These are phyloP conservation scores for Leishmania arabica DNA, from an alignment of 208 protist species.

Conservation along the genomic window DNA sequence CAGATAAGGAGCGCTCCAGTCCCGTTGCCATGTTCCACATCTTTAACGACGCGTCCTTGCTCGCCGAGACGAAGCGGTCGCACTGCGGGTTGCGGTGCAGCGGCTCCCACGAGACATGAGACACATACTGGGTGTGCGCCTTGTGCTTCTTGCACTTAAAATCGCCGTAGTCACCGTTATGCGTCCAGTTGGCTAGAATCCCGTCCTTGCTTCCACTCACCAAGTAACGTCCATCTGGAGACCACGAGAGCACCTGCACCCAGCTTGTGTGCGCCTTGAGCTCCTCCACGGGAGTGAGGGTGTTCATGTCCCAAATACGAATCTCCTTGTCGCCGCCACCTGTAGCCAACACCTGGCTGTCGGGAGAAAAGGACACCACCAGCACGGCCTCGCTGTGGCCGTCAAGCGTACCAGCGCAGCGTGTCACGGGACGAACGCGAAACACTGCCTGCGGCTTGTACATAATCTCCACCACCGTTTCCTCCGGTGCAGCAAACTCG, in stretches of 20 bases:
- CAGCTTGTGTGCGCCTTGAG: conserved; percentile 94
- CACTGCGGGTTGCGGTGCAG: conserved; percentile 89
- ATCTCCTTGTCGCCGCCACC: conserved; percentile 97
- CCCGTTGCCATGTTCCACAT: conserved; percentile 82
- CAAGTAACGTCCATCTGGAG: conserved; percentile 93
- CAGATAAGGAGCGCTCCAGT: conserved; percentile 89
- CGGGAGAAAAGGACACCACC: conserved; percentile 94
- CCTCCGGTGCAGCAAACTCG: conserved; percentile 77
- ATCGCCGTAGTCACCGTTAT: conserved; percentile 68
- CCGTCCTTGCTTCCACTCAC: conserved; percentile 95
- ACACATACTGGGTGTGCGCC: conserved; percentile 96
- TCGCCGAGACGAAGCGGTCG: conserved; percentile 89
- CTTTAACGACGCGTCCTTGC: conserved; percentile 94
- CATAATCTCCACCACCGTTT: conserved; percentile 86
- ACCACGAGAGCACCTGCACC: conserved; percentile 97
- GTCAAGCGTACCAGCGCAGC: conserved; percentile 92
- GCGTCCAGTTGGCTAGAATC: conserved; percentile 93
- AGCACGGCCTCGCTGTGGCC: conserved; percentile 97
- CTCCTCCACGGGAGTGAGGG: conserved; percentile 92
- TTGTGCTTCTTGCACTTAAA: conserved; percentile 85
- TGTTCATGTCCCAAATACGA: conserved; percentile 98
- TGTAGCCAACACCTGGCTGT: conserved; percentile 94
- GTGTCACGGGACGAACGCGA: conserved; percentile 94
- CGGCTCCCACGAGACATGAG: conserved; percentile 96
- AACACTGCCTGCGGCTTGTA: conserved; percentile 98